A percentile compares a stretch with the other conserved stretches of the same genome.
Conservation (phyloP, 805 yeast genomes). For the Jamesozyma jinghongensis region DNA sequence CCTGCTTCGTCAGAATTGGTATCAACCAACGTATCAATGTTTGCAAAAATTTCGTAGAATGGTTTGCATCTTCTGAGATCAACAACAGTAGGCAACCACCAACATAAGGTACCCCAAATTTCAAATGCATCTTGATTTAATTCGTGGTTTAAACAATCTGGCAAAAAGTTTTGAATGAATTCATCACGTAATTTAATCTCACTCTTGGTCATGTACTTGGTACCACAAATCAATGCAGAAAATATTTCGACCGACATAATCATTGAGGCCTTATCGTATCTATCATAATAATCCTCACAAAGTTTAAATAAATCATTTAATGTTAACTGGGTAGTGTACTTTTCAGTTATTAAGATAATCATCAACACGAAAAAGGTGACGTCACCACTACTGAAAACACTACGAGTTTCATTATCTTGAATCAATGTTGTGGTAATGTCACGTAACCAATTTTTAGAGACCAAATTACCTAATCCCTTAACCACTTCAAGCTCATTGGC, state of each 20-base stretch:
- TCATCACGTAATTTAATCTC: slow-evolving; percentile 36
- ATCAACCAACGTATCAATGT: slow-evolving; percentile 37
- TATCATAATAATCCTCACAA: slow-evolving; percentile 44
- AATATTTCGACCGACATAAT: slow-evolving; percentile 65
- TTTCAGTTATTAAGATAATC: slow-evolving; percentile 42
- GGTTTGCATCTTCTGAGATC: slow-evolving; percentile 61
- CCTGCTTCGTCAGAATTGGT: slow-evolving; percentile 53
- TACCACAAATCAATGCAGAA: slow-evolving; percentile 51
- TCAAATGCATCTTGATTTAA: slow-evolving; percentile 64
- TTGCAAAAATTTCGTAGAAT: slow-evolving; percentile 38
- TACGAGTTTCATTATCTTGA: slow-evolving; percentile 60
- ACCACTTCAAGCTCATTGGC: slow-evolving; percentile 38
- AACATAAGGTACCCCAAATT: slow-evolving; percentile 68
- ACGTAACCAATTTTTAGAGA: slow-evolving; percentile 52
- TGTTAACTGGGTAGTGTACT: slow-evolving; percentile 29
- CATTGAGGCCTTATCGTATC: slow-evolving; percentile 70
- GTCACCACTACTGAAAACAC: slow-evolving; percentile 57
- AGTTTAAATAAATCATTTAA: slow-evolving; percentile 47
- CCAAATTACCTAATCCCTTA: slow-evolving; percentile 33
- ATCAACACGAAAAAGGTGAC: slow-evolving; percentile 50
- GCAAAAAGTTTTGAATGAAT: slow-evolving; percentile 38
- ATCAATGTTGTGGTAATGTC: slow-evolving; percentile 43
- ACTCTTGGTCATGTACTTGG: slow-evolving; percentile 34
- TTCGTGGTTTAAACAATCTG: slow-evolving; percentile 42
- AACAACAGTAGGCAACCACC: slow-evolving; percentile 62